Evolutionary conservation across 208 protist species (phyloP).

Genomic region (Leishmania major): DNA sequence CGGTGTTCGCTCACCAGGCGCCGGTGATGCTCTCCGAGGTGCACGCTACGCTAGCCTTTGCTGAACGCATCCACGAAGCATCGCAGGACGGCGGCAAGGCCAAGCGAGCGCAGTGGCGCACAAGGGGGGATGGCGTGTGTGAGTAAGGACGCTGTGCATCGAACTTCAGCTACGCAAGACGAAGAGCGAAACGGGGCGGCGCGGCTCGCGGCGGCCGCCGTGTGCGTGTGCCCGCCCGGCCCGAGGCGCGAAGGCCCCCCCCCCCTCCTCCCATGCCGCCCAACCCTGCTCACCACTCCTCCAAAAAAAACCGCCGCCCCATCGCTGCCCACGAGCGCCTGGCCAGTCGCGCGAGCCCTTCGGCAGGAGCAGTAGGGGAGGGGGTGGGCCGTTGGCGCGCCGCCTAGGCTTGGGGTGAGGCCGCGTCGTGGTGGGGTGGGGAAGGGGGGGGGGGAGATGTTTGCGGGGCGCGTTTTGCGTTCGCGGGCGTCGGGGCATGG

Average conservation of each 20-base stretch:
- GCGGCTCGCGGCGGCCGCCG: no score
- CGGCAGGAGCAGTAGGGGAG: no score
- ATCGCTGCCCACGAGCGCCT: fast-evolving
- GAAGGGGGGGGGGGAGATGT: background rate
- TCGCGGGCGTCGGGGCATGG: background rate
- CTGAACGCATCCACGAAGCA: constrained; percentile 23
- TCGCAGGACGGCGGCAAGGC: constrained; percentile 3
- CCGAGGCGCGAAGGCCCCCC: no score
- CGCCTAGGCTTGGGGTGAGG: no score
- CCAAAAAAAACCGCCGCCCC: no score
- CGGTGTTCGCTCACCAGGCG: constrained; percentile 28
- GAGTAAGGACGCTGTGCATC: background rate
- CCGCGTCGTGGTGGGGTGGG: no score
- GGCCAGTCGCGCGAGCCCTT: no score
- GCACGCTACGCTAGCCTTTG: constrained; percentile 27
- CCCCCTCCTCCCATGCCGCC: no score
- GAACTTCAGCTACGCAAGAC: background rate
- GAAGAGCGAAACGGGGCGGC: background rate
- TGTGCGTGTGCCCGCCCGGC: background rate
- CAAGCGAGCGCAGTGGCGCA: background rate
- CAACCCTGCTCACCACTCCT: no score
- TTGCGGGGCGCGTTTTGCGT: background rate
- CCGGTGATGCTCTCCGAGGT: constrained; percentile 28
- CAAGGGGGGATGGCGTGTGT: background rate
- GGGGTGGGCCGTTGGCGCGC: no score